Percentiles rank a stretch among this genome's conserved stretches.
Conservation (phyloP, 2,329 filamentous ascomycete genomes). For the Periconia sp. region DNA sequence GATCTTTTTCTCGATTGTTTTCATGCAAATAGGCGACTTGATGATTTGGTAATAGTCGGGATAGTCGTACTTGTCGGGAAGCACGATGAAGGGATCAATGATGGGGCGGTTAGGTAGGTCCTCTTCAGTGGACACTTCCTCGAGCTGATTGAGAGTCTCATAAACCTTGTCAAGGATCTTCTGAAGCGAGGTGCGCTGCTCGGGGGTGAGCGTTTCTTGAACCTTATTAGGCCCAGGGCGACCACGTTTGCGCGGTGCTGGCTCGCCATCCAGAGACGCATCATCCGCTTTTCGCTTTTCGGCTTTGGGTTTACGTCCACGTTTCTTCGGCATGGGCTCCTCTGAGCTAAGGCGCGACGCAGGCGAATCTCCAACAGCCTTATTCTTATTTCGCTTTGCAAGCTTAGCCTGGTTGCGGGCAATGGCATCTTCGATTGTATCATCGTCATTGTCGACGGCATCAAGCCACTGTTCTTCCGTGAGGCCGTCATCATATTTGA, state of each 20-base stretch:
- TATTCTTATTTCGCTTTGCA: constrained; percentile 76
- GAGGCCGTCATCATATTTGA: constrained; percentile 94
- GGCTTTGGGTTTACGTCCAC: constrained; percentile 74
- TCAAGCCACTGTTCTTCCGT: constrained; percentile 99
- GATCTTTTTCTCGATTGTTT: constrained; percentile 90
- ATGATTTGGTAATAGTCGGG: constrained; percentile 96
- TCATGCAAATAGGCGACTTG: constrained; percentile 90
- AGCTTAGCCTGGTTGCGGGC: constrained; percentile 85
- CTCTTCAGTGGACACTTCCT: constrained; percentile 69
- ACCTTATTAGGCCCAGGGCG: constrained; percentile 66
- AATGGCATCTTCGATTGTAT: constrained; percentile 89
- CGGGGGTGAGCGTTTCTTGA: constrained; percentile 63
- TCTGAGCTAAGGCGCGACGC: constrained; percentile 78
- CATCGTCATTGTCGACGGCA: constrained; percentile 95
- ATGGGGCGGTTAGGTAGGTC: constrained; percentile 71
- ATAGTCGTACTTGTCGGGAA: constrained; percentile 86
- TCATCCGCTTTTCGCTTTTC: constrained; percentile 89
- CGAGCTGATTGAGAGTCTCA: constrained; percentile 78
- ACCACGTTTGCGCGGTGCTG: constrained; percentile 65
- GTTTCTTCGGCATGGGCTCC: constrained; percentile 77
- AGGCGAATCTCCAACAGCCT: constrained; percentile 77
- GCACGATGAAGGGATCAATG: constrained; percentile 90
- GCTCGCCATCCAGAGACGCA: constrained; percentile 66
- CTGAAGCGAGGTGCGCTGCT: constrained; percentile 77
- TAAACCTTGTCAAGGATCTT: constrained; percentile 75